phyloP scores from a whole-genome alignment of 2,329 filamentous ascomycete genomes.

The Talaromyces amestolkiae region DNA sequence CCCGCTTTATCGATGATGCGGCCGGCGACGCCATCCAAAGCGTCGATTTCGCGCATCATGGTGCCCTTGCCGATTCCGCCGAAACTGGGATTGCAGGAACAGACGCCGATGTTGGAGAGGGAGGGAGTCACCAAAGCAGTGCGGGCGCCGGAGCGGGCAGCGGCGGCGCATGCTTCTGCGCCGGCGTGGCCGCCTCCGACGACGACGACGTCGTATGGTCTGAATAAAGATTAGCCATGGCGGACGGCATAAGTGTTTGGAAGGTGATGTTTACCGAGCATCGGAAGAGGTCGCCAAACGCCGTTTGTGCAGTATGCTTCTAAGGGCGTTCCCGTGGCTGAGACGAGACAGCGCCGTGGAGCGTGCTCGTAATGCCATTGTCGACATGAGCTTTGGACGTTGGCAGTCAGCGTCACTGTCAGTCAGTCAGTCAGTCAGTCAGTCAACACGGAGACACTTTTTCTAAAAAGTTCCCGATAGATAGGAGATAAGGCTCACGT shows the following conservation, averaged over 20 bases:
- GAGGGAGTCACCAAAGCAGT: slow-evolving; percentile 89
- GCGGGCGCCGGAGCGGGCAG: slow-evolving; percentile 80
- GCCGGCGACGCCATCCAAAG: slow-evolving; percentile 83
- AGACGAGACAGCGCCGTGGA: slow-evolving; percentile 30
- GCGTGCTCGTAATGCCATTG: slow-evolving; percentile 38
- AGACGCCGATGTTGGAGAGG: slow-evolving; percentile 83
- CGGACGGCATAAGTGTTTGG: background rate
- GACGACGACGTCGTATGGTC: slow-evolving; percentile 85
- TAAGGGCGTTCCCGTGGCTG: slow-evolving; percentile 24
- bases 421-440: background rate
- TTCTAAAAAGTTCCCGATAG: background rate
- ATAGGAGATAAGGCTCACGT: slow-evolving; percentile 12
- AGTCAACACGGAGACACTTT: background rate
- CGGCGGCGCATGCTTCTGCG: slow-evolving; percentile 86
- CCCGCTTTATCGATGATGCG: slow-evolving; percentile 90
- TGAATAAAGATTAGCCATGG: slow-evolving; percentile 30
- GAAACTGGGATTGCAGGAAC: slow-evolving; percentile 95
- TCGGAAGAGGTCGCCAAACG: slow-evolving; percentile 42
- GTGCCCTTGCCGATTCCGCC: slow-evolving; percentile 98
- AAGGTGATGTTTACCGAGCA: slow-evolving; percentile 30
- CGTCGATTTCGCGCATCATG: slow-evolving; percentile 92
- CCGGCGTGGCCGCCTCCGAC: slow-evolving; percentile 96
- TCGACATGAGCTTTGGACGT: slow-evolving; percentile 10
- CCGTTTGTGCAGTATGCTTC: slow-evolving; percentile 26
- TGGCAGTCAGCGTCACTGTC: background rate